phyloP scores from a whole-genome alignment of 2,329 filamentous ascomycete genomes.

The Hymenoscyphus scutula region DNA sequence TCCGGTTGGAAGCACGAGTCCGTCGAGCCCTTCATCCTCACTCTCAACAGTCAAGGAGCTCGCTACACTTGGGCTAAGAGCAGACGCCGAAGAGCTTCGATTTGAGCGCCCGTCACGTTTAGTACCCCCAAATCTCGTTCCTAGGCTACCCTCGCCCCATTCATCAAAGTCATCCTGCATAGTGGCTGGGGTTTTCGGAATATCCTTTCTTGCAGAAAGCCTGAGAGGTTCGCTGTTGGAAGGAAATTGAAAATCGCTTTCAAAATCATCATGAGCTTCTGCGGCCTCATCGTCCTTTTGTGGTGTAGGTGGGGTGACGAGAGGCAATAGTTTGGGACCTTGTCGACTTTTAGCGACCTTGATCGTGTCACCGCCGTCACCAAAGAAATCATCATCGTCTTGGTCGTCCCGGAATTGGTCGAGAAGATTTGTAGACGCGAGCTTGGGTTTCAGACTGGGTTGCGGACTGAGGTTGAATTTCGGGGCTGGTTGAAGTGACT shows the following conservation, averaged over 20 bases:
- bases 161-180: constrained; percentile 78
- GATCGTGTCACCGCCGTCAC: constrained; percentile 63
- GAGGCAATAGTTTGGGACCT: constrained; percentile 50
- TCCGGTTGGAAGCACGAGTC: constrained; percentile 80
- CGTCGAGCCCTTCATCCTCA: constrained; percentile 88
- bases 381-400: constrained; percentile 62
- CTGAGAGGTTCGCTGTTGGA: constrained; percentile 60
- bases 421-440: constrained; percentile 47
- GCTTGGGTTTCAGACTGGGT: constrained; percentile 28
- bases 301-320: constrained; percentile 56
- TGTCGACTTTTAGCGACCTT: constrained; percentile 60
- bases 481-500: constrained; percentile 39
- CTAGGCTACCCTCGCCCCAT: constrained; percentile 90
- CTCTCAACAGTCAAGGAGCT: constrained; percentile 91
- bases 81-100: constrained; percentile 82
- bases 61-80: constrained; percentile 86
- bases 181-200: constrained; percentile 59
- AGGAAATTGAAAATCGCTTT: constrained; percentile 70
- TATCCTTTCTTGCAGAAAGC: constrained; percentile 58
- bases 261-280: constrained; percentile 62
- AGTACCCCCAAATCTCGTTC: constrained; percentile 86
- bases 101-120: constrained; percentile 74
- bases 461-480: constrained; percentile 32
- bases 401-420: constrained; percentile 64
- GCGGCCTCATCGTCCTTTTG: constrained; percentile 40